Percentiles rank a stretch among this genome's conserved stretches.
These are phyloP conservation scores for Globisporangium irregulare DNA, from an alignment of 352 stramenopile species.

Conservation along the genomic window DNA sequence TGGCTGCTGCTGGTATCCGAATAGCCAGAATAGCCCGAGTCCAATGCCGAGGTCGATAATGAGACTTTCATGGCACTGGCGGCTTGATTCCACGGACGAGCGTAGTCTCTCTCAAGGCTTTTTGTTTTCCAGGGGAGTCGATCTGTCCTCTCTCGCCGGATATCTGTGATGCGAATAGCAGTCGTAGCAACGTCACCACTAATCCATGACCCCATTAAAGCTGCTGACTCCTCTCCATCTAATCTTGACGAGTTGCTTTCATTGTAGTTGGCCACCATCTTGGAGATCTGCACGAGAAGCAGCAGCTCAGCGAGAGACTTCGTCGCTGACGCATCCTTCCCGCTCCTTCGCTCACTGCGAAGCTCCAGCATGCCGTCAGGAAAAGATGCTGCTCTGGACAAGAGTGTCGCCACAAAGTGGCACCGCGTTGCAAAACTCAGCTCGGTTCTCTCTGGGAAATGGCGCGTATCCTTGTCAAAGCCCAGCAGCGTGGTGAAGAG, in stretches of 20 bases:
- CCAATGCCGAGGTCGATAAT: not conserved
- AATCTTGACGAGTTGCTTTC: not conserved
- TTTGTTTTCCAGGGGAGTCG: slow-evolving; percentile 22
- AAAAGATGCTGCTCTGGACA: slow-evolving; percentile 48
- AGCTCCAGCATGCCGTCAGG: slow-evolving; percentile 22
- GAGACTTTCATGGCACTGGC: not conserved
- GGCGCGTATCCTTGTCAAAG: slow-evolving; percentile 3
- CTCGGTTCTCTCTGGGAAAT: slow-evolving; percentile 4
- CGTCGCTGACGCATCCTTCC: not conserved
- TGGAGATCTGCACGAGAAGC: slow-evolving; percentile 15
- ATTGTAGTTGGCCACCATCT: slow-evolving; percentile 3
- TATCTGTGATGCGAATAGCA: not conserved
- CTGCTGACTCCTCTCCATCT: not conserved
- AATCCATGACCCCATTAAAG: slow-evolving; percentile 5
- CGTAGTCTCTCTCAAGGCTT: slow-evolving; percentile 16
- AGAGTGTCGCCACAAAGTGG: slow-evolving; percentile 35
- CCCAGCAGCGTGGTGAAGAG: slow-evolving; percentile 35
- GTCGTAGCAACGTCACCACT: not conserved
- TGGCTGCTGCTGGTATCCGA: not conserved
- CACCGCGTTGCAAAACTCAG: slow-evolving; percentile 27
- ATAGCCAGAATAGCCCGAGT: not conserved
- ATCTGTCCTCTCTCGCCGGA: slow-evolving; percentile 1
- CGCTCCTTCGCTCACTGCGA: slow-evolving; percentile 6
- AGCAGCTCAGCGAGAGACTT: slow-evolving; percentile 9
- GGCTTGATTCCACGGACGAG: slow-evolving; percentile 22